Base-by-base conservation (phyloP, 1,284 basidiomycete genomes). In the Sporisorium iseilematis-ciliati region DNA sequence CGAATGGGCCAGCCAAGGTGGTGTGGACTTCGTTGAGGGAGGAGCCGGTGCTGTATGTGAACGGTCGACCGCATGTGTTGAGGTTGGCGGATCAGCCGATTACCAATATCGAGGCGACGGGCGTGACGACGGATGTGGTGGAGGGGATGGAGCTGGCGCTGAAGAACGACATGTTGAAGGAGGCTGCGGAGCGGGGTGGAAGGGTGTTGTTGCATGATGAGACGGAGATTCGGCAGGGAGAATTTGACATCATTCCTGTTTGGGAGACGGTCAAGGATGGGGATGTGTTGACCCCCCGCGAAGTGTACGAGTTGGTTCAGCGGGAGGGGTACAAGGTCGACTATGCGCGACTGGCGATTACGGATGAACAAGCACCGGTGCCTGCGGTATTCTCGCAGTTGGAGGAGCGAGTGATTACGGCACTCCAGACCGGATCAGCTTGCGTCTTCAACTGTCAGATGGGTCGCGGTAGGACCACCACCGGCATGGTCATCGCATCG, bases 201-300 rank as follows among this genome's bases (percentile, higher is more conserved):
- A 90, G 93, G 31, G 90, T 99, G 40, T 87, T 99, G 20, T 70
- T 87, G 33, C 97, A 99, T 77, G 97, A 99, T 82, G 97, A 99
- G 86, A 90, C 96, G 20, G 95, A 97, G 85, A 94, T 95, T 67
- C 89, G 92, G 31, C 92, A 94, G 0, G 96, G 96, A 1, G 89
- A 91, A 2, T 99, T 95, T 86, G 90, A 83, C 20, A 84, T 87
- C 18, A 76, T 85, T n/a, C 84, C 84, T 6, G 86, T 88, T 33
- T 97, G 94, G 95, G 94, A 96, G 86, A 90, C 89, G 7, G 91
- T 95, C 26, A 87, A 89, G 2, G 92, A 94, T 65, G 88, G 89
- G 25, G 95, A 99, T 67, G 94, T 99, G 71, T 90, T 97, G 88
- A 99, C 97, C 0, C 96, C 97, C 1, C 88, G 91, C 66, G 94